Evolutionary conservation across 2,329 filamentous ascomycete species (phyloP).

Genomic region (Alternaria viburni): DNA sequence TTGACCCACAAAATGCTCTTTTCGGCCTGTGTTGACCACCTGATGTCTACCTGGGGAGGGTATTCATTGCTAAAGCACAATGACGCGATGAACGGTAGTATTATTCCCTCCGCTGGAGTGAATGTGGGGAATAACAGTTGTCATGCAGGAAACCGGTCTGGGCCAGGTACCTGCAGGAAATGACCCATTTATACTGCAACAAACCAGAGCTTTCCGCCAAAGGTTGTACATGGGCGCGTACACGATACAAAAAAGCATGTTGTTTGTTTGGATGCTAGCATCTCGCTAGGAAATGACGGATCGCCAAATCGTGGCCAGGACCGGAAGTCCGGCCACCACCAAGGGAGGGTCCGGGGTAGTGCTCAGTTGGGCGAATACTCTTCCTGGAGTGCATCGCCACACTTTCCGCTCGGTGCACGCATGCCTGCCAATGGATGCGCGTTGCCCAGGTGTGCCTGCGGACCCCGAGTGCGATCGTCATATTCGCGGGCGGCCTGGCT

Average conservation of each 20-base stretch:
- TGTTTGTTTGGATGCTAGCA: constrained; percentile 7
- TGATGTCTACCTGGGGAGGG: constrained; percentile 5
- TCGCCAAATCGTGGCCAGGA: neutral
- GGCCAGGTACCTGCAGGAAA: constrained; percentile 1
- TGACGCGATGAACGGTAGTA: neutral
- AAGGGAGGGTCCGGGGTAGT: neutral
- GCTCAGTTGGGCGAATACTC: neutral
- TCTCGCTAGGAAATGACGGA: constrained; percentile 5
- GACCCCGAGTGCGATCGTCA: constrained; percentile 2
- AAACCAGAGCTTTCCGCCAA: neutral
- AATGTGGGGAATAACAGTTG: constrained; percentile 3
- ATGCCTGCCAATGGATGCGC: constrained; percentile 7
- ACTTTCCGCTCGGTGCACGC: neutral
- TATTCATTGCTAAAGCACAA: neutral
- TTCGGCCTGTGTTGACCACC: neutral
- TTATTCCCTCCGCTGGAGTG: neutral
- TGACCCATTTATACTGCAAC: neutral
- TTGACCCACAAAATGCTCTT: constrained; percentile 16
- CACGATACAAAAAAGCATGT: constrained; percentile 1
- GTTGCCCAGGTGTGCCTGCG: neutral
- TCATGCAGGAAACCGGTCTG: constrained; percentile 3
- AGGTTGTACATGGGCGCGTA: constrained; percentile 8
- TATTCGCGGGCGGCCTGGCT: neutral
- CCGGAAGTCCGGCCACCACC: neutral
- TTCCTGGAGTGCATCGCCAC: constrained; percentile 2